phyloP scores from a whole-genome alignment of 1,284 basidiomycete species.

The Erythrobasidium hasegawianum region DNA sequence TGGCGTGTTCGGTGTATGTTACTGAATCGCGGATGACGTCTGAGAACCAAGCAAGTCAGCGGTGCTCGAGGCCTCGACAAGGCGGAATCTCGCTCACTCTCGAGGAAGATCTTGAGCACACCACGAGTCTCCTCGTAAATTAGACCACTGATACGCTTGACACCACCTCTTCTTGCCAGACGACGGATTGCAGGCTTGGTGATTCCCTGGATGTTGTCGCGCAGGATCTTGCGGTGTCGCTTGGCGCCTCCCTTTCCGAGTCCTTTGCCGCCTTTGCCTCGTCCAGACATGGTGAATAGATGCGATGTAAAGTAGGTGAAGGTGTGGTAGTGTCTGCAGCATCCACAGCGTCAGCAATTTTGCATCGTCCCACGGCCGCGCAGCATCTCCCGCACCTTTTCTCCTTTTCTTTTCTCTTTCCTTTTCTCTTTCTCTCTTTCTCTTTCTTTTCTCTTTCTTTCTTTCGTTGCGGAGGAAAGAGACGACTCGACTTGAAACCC shows the following conservation, averaged over 20 bases:
- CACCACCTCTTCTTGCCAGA: conserved; percentile 90
- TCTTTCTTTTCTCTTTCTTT: no score
- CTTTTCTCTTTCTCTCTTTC: no score
- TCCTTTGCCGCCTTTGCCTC: conserved; percentile 69
- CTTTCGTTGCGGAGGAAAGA: no score
- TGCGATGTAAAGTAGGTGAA: neutral
- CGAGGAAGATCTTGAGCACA: conserved; percentile 71
- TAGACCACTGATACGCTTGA: conserved; percentile 86
- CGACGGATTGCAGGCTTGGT: conserved; percentile 90
- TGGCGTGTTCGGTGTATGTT: conserved; percentile 89
- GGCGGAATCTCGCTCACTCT: conserved; percentile 50
- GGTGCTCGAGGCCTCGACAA: neutral
- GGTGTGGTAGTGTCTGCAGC: no score
- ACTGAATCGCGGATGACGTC: conserved; percentile 59
- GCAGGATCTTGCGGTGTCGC: conserved; percentile 54
- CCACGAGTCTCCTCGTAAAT: conserved; percentile 91
- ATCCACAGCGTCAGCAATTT: no score
- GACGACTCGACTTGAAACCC: no score
- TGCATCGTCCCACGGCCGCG: no score
- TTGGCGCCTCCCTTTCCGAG: conserved; percentile 75
- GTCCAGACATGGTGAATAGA: conserved; percentile 62
- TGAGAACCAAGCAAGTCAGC: conserved; percentile 5
- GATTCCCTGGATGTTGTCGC: conserved; percentile 80
- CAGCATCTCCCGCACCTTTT: no score
- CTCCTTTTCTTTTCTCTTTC: no score